Conservation (phyloP, 192 early-diverging fungal genomes). For the Dissophora ornata region DNA sequence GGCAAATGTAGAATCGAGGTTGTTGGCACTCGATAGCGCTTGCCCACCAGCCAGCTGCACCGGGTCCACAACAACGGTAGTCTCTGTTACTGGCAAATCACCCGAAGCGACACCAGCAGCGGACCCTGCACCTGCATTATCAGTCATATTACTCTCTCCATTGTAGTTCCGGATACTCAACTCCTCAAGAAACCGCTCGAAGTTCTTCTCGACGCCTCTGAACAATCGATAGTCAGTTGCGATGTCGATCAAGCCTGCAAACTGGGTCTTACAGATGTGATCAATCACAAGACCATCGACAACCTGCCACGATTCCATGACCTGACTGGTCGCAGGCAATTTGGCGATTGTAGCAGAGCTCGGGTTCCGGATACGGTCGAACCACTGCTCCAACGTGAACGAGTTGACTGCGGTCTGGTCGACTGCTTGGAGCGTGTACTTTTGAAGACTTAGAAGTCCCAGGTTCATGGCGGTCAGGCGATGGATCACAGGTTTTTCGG, state of each 20-base stretch:
- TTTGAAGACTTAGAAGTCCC: conserved; percentile 30
- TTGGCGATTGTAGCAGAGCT: conserved; percentile 41
- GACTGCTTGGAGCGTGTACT: conserved; percentile 27
- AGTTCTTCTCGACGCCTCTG: conserved; percentile 46
- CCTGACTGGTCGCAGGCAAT: conserved; percentile 33
- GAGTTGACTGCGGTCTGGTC: conserved; percentile 16
- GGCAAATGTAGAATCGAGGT: background rate
- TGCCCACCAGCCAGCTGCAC: no score
- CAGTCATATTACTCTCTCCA: conserved; percentile 2
- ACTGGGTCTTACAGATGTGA: conserved; percentile 45
- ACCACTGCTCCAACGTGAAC: conserved; percentile 47
- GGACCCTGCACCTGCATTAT: background rate
- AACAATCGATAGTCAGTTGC: conserved; percentile 47
- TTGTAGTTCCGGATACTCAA: conserved; percentile 36
- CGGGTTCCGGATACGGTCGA: conserved; percentile 47
- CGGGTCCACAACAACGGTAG: background rate
- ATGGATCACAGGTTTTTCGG: conserved; percentile 22
- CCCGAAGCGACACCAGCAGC: background rate
- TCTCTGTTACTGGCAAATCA: background rate
- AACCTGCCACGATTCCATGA: conserved; percentile 51
- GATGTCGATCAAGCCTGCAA: conserved; percentile 48
- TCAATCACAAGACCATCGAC: conserved; percentile 34
- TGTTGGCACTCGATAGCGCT: conserved; percentile 26
- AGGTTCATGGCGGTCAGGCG: conserved; percentile 22
- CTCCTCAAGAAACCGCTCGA: conserved; percentile 48